Evolutionary conservation across 768 basidiomycete species (phyloP).

Genomic region (Amanita fuliginea): DNA sequence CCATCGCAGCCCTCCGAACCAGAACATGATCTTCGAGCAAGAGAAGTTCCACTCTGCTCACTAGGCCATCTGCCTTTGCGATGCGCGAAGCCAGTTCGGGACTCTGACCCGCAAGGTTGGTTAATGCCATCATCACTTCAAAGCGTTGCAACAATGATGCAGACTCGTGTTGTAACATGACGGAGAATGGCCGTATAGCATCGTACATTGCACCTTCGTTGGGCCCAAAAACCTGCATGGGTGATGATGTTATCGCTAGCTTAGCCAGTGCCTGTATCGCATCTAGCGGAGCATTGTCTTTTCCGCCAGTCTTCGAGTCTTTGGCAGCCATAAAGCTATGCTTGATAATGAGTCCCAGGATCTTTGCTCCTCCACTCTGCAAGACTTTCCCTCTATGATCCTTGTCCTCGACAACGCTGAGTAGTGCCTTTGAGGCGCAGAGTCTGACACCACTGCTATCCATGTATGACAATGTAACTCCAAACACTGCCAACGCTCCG

Average conservation of each 20-base stretch:
- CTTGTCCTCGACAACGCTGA: slow-evolving; percentile 69
- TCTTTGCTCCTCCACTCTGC: slow-evolving; percentile 69
- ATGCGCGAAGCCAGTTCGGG: slow-evolving; percentile 57
- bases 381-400: slow-evolving; percentile 68
- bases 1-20: slow-evolving; percentile 78
- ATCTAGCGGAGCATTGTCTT: slow-evolving; percentile 38
- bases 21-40: slow-evolving; percentile 76
- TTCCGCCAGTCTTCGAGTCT: slow-evolving; percentile 14
- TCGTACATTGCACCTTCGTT: slow-evolving; percentile 68
- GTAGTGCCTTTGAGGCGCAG: slow-evolving; percentile 46
- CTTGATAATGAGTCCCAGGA: slow-evolving; percentile 46
- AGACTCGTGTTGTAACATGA: slow-evolving; percentile 57
- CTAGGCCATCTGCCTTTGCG: slow-evolving; percentile 44
- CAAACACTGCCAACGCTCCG: slow-evolving; percentile 56
- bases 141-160: slow-evolving; percentile 77
- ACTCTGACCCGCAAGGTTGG: slow-evolving; percentile 81
- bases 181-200: slow-evolving; percentile 70
- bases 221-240: slow-evolving; percentile 85
- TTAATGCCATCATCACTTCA: slow-evolving; percentile 92
- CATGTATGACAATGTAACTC: slow-evolving; percentile 38
- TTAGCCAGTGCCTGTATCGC: slow-evolving; percentile 88
- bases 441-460: slow-evolving; percentile 59
- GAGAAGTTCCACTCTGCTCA: slow-evolving; percentile 59
- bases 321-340: slow-evolving; percentile 24
- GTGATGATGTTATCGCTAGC: slow-evolving; percentile 85